Base-by-base conservation (phyloP, 192 early-diverging fungal genomes). In the Pecoramyces ruminantium region DNA sequence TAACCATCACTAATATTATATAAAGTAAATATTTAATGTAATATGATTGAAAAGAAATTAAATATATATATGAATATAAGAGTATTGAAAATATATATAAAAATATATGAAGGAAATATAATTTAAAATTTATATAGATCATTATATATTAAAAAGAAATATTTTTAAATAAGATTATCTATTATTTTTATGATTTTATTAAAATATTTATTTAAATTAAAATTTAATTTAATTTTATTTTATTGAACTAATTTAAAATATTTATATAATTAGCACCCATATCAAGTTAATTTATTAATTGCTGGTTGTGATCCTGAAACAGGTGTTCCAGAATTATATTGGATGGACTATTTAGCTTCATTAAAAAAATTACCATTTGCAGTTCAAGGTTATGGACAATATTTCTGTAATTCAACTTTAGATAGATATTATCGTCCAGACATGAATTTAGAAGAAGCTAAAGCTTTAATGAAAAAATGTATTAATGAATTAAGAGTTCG, bases 311-410 rank as follows among this genome's bases (percentile, higher is more conserved):
- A 96, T 83, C 86, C 86, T 79, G 94, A 92, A 82, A 92, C 93
- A 14, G 87, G 88, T 29, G 87, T 84, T 77, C 90, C 95, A 18
- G 87, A 92, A 38, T 86, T 99, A 34, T 97, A 93, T 87, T 96
- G 96, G 96, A 90, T 97, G 81, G 97, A 99, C 85, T 93, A 99
- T 84, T 83, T 97, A 77, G 92, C 92, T 16, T 87, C 93, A 4
- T 87, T 92, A 87, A 88, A 92, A 14, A 91, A 93, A 83, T 86
- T 96, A 42, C 90, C 93, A 42, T 97, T 91, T 87, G 96, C 92
- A 27, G 93, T 94, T 77, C 97, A 99, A 83, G 97, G 96, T 8
- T 94, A 96, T 82, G 93, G 93, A 40, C 86, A 93, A n/a, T 96
- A 96, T 88, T 96, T 96, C 86, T 88, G 91, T 83, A 89, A 92